Conservation (phyloP, 768 basidiomycete genomes). For the Sporobolomyces roseus region DNA sequence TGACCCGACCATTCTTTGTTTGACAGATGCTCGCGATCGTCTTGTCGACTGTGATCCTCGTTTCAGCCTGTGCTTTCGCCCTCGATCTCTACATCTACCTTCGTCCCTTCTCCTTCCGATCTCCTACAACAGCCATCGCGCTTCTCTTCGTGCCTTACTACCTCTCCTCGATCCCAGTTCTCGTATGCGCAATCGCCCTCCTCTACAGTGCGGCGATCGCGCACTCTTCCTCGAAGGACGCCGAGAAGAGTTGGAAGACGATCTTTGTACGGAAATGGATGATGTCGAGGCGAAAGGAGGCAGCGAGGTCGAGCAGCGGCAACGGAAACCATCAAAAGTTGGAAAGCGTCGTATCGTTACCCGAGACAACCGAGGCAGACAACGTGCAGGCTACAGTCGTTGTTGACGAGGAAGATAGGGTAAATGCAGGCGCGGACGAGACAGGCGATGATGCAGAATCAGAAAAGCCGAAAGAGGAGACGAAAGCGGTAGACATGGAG, state of each 20-base stretch:
- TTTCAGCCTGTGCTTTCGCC: not conserved
- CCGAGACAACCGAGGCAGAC: not conserved
- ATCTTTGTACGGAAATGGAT: not conserved
- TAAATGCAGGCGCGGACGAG: not conserved
- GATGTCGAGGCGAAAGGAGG: not conserved
- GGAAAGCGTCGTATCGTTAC: too few species aligned
- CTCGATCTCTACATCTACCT: slow-evolving; percentile 12
- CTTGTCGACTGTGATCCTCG: not conserved
- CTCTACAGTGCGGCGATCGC: not conserved
- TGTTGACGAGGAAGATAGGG: too few species aligned
- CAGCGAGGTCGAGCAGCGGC: too few species aligned
- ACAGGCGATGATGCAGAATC: too few species aligned
- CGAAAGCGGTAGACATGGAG: too few species aligned
- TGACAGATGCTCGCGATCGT: not conserved
- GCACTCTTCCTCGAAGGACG: not conserved
- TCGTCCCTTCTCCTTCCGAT: slow-evolving; percentile 1
- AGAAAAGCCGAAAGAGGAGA: not conserved
- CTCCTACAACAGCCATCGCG: not conserved
- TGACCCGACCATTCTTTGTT: not conserved
- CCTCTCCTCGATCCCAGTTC: not conserved
- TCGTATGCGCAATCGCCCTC: not conserved
- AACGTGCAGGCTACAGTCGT: too few species aligned
- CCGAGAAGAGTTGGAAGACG: slow-evolving; percentile 4
- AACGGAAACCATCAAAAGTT: too few species aligned
- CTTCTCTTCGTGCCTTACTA: slow-evolving; percentile 10